Evolutionary conservation across 75 land plant species (phyloP), one percentile per base, ranked within the genome.

Genomic region (Cunninghamia lanceolata): DNA sequence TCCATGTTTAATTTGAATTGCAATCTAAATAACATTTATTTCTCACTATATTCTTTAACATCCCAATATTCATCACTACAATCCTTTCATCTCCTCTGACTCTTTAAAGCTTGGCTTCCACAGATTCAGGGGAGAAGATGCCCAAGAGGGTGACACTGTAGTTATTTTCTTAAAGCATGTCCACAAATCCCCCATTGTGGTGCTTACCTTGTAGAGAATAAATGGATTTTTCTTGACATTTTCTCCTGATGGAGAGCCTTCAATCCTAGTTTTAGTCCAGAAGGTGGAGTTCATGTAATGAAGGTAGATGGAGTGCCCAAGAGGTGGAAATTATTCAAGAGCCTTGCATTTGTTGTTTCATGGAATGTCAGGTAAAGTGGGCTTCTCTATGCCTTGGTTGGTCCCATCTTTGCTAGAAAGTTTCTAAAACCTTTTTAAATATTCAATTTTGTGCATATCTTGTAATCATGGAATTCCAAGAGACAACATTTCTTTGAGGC

Each of bases 211-310:
- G 86, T 71, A 80, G 52, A 86, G 92, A 21, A 25, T 90, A 45
- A 63, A 85, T 79, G 93, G 93, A 2, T 78, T 68, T 35, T 92
- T 92, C 85, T 85, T 91, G 34, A 75, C 89, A 36, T 88, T 88
- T 86, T 90, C 93, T 45, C 88, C 89, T 16, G 89, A 90, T 83
- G 91, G 91, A 87, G 90, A 52, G 93, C 91, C 70, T 86, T 84
- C 80, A 91, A 88, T 74, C 85, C 88, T 68, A 80, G 73, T 73
- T 73, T 87, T 19, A 10, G 43, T 6, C n/a, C n/a, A 25, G 16
- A 25, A 28, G 88, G 88, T n/a, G 88, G 85, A 28, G 59, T 92
- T 56, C 36, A 56, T n/a, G 30, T 90, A 45, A 36, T 88, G 82
- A 36, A 83, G 54, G 84, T 85, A 36, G 88, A 88, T 85, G 93